Evolutionary conservation across 805 yeast species (phyloP), one percentile per base, ranked within the genome.

Genomic region (Groenewaldozyma tartarivorans): DNA sequence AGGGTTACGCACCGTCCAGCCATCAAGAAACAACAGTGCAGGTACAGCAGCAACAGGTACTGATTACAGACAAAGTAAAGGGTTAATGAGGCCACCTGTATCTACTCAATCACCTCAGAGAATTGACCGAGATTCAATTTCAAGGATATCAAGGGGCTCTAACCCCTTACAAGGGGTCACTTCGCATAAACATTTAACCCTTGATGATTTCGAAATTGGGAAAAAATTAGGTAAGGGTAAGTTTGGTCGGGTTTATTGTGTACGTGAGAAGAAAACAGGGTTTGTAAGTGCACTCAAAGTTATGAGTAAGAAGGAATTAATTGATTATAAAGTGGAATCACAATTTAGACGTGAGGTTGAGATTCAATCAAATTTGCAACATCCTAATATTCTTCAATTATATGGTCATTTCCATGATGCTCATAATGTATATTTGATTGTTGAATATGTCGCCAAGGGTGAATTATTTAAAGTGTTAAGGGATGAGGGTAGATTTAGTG

Each of bases 321-420:
- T 75, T 38, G 77, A 76, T 21, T 75, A 79, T 54, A 81, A 81
- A 44, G 80, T 86, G 13, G 94, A 86, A 54, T 78, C 75, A 52
- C 95, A 90, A 55, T 80, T 90, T 54, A 72, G 88, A 42, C 71
- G 96, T 47, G 97, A 92, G 57, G 83, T 90, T 19, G 96, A 88
- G 56, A 86, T 90, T 40, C 97, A 92, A 54, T 73, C 88, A 1
- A 72, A 77, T 43, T 62, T 92, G 22, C 48, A 60, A 30, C 96
- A 92, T 60, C 78, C 80, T 16, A 81, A 85, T 56, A 76, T 92
- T 37, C 69, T 86, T n/a, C 70, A 86, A 36, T 63, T 92, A 16
- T 86, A 76, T 56, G 94, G 94, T 2, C 85, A 81, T 67, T 90
- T 92, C 62, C 77, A 80, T 52, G 97, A 90, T 56, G 67, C 72